phyloP scores from a whole-genome alignment of 352 stramenopile genomes.

The Globisporangium sylvaticum region DNA sequence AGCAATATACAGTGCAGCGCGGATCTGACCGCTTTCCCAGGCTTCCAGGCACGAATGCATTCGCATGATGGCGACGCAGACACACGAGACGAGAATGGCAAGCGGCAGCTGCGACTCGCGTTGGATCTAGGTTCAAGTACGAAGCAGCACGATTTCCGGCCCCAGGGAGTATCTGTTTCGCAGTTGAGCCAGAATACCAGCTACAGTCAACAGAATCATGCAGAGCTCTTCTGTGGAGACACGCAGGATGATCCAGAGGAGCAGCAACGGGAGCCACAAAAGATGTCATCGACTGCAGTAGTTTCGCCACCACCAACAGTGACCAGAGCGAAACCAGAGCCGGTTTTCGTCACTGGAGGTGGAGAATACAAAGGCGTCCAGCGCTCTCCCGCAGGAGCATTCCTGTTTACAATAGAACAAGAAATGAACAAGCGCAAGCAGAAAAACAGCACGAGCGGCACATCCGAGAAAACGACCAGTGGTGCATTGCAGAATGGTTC shows the following conservation, averaged over 20 bases:
- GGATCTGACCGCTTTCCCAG: conserved; percentile 51
- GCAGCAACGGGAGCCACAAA: neutral
- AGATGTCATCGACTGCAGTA: neutral
- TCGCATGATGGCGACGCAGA: neutral
- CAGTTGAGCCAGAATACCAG: conserved; percentile 18
- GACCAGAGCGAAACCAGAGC: neutral
- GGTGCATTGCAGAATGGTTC: neutral
- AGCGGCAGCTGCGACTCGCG: conserved; percentile 24
- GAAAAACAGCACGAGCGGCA: neutral
- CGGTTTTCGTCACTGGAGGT: neutral
- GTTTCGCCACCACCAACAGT: neutral
- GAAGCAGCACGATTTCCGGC: conserved; percentile 3
- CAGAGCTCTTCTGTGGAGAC: conserved; percentile 46
- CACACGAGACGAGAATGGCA: neutral
- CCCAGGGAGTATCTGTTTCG: conserved; percentile 14
- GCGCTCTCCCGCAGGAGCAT: conserved; percentile 18
- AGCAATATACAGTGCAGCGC: conserved; percentile 52
- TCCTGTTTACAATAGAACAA: conserved; percentile 25
- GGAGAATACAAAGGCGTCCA: neutral
- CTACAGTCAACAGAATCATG: conserved; percentile 29
- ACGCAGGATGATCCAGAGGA: conserved; percentile 43
- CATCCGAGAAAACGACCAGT: neutral
- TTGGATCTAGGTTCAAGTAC: conserved; percentile 25
- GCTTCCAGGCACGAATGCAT: conserved; percentile 22
- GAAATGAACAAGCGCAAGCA: conserved; percentile 20